Base-by-base conservation (phyloP, 257 asterid species). In the Solanum chiquidenum region DNA sequence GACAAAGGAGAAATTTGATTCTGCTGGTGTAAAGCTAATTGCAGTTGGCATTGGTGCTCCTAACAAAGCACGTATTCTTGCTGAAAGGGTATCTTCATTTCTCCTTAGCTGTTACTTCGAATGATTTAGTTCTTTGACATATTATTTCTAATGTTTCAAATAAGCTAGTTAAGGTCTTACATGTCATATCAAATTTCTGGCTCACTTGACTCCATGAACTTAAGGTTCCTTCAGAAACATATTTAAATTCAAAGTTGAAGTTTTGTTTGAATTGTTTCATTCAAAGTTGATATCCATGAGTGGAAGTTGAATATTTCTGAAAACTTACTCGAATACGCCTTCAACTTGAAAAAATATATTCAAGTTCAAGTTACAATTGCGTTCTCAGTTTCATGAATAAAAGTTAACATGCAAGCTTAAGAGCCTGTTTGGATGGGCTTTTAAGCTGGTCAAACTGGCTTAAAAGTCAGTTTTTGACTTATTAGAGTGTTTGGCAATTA, bases 11-110 rank as follows among this genome's bases (percentile, higher is more conserved):
- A 94, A 88, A 88, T 96, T 96, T 75, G 98, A 95, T 44, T 87
- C 92, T 27, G 94, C 96, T 64, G 98, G 98, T 55, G 98, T 95
- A 85, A 95, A 96, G 94, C 93, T 96, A 74, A 92, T 96, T 83
- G 98, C 98, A 40, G 93, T 96, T 83, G 99, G 99, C 64, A 94
- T 96, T 87, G 99, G 99, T 86, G 88, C 98, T 83, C 99, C 99
- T 29, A 92, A 90, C 75, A 95, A 94, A 91, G 98, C 98, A 84
- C 98, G 92, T 76, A 90, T 96, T 86, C 95, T 96, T 84, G 96
- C 98, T 83, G 95, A 94, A 88, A 92, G 98, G 92, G 99, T 95
- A 94, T 80, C 34, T 84, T 38, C 6, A 23, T 86, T 83, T 64
- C 25, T 34, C 35, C 86, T 31, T 10, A 34, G 18, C 73, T 27